Evolutionary conservation across 768 basidiomycete species (phyloP).

Genomic region (button mushroom (Agaricus bisporus)): DNA sequence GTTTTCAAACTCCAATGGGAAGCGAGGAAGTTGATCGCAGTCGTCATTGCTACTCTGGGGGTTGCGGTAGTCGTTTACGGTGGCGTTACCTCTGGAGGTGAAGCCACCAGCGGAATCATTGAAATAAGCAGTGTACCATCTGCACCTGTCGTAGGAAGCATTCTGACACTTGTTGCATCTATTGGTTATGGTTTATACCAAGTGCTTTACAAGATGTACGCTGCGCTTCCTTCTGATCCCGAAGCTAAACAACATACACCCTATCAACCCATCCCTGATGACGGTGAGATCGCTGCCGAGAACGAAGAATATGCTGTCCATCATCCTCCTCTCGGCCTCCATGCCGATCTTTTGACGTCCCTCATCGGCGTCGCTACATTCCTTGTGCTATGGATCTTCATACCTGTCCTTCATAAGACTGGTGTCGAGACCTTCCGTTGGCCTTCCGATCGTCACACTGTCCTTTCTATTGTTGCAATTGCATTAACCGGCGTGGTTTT

Average conservation of each 20-base stretch:
- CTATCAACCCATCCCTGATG: constrained; percentile 40
- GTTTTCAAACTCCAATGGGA: constrained; percentile 62
- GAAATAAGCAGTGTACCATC: constrained; percentile 25
- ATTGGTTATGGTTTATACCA: constrained; percentile 73
- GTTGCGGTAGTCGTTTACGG: constrained; percentile 82
- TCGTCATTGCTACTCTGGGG: constrained; percentile 75
- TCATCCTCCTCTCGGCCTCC: constrained; percentile 75
- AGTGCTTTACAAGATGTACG: constrained; percentile 79
- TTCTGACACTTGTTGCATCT: constrained; percentile 68
- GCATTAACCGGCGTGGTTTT: constrained; percentile 67
- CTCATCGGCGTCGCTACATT: constrained; percentile 76
- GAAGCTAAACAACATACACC: constrained; percentile 35
- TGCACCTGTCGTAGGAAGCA: constrained; percentile 64
- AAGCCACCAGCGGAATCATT: constrained; percentile 9
- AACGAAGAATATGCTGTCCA: constrained; percentile 30
- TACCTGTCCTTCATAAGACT: constrained; percentile 66
- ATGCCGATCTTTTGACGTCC: constrained; percentile 78
- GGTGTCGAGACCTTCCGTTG: constrained; percentile 61
- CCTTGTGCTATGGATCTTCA: constrained; percentile 69
- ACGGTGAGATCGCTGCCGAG: constrained; percentile 22
- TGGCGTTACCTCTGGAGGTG: constrained; percentile 28
- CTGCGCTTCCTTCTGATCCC: constrained; percentile 61
- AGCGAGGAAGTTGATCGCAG: constrained; percentile 57
- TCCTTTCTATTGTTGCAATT: constrained; percentile 59
- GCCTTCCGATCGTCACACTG: constrained; percentile 44